Conservation (phyloP, 768 basidiomycete genomes). For the Chalciporus sphaerocephalus region DNA sequence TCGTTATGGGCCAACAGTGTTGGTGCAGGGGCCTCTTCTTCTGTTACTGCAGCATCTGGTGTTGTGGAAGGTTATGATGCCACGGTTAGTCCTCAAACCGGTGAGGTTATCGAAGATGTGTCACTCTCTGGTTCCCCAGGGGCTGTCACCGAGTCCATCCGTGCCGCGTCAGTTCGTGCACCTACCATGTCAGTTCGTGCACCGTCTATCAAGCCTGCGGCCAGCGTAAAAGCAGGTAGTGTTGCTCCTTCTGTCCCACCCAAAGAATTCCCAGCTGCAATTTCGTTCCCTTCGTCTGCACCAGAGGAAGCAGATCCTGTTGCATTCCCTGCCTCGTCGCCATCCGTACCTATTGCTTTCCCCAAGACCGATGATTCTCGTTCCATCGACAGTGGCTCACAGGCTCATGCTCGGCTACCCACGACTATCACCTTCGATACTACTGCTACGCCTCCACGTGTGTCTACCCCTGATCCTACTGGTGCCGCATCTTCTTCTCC, state of each 20-base stretch:
- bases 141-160: constrained; percentile 14
- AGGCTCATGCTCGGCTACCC: constrained; percentile 24
- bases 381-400: constrained; percentile 27
- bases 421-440: constrained; percentile 61
- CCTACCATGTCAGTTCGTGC: constrained; percentile 16
- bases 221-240: constrained; percentile 20
- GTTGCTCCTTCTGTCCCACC: constrained; percentile 27
- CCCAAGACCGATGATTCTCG: constrained; percentile 37
- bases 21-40: constrained; percentile 35
- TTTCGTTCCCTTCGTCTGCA: constrained; percentile 34
- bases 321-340: constrained; percentile 23
- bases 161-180: constrained; percentile 13
- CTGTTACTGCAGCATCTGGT: constrained; percentile 22
- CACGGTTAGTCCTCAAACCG: constrained; percentile 14
- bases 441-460: constrained; percentile 53
- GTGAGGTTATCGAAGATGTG: constrained; percentile 18
- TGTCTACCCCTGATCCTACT: constrained; percentile 63
- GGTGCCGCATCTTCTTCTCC: constrained; percentile 59
- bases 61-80: constrained; percentile 25
- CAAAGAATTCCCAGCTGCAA: constrained; percentile 24
- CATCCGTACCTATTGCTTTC: constrained; percentile 36
- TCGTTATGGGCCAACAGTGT: constrained; percentile 84
- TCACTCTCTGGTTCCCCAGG: constrained; percentile 15
- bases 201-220: constrained; percentile 22
- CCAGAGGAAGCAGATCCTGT: constrained; percentile 8